Conservation (phyloP, 2,329 filamentous ascomycete species). For the Fusarium luffae region DNA sequence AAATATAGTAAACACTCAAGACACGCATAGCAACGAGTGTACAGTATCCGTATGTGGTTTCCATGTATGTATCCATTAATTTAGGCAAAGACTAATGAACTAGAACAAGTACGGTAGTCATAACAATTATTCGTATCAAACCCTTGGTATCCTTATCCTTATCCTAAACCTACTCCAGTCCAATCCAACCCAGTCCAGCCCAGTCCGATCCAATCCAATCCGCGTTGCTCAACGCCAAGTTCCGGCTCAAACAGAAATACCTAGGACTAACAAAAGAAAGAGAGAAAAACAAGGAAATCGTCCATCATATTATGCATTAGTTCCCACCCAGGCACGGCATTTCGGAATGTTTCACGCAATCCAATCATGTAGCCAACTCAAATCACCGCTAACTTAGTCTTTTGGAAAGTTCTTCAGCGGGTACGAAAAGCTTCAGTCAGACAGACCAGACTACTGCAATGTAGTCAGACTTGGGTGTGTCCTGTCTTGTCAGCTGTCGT, state of each 20-base stretch:
- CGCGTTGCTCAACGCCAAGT: conserved; percentile 12
- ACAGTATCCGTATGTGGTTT: conserved; percentile 7
- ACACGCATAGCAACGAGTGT: not conserved
- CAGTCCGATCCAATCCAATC: not conserved
- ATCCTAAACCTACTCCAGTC: conserved; percentile 7
- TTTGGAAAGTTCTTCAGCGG: conserved; percentile 18
- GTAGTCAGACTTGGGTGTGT: not conserved
- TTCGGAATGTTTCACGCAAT: conserved; percentile 29
- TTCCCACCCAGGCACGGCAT: conserved; percentile 10
- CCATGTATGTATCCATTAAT: conserved; percentile 13
- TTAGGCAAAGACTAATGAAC: not conserved
- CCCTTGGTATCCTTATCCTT: conserved; percentile 4
- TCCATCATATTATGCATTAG: conserved; percentile 20
- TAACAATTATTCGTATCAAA: conserved; percentile 7
- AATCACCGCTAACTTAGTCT: not conserved
- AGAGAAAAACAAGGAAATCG: conserved; percentile 34
- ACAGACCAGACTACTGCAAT: not conserved
- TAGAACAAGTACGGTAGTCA: not conserved
- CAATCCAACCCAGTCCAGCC: no score
- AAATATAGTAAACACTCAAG: conserved; percentile 8
- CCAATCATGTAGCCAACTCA: conserved; percentile 12
- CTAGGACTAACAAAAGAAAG: not conserved
- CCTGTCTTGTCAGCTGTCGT: not conserved
- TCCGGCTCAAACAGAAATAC: conserved; percentile 15
- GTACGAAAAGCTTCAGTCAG: not conserved